Evolutionary conservation across 371 early-diverging fungal species (phyloP).

Genomic region (Apophysomyces elegans): DNA sequence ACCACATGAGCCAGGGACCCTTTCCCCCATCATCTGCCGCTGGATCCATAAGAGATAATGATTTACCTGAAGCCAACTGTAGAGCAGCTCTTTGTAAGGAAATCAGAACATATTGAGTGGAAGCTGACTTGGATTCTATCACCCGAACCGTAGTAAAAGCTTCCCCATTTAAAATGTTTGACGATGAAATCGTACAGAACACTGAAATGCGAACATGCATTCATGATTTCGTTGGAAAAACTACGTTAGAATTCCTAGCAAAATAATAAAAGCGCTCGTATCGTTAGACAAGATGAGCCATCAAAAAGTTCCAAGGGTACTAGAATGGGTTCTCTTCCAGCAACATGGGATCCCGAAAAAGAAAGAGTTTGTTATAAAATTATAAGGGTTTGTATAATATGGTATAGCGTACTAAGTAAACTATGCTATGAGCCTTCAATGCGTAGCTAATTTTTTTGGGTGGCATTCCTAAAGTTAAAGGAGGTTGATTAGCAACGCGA

Average conservation of each 20-base stretch:
- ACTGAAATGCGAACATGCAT: conserved; percentile 25
- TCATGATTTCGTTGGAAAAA: conserved; percentile 28
- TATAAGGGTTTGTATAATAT: too few species aligned
- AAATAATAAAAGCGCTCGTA: background rate
- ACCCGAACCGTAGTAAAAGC: conserved; percentile 44
- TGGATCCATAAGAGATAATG: background rate
- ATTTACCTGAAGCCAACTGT: background rate
- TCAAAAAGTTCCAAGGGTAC: too few species aligned
- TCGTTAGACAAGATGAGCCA: too few species aligned
- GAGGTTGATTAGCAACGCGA: background rate
- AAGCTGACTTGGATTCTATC: conserved; percentile 33
- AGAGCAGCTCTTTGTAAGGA: conserved; percentile 21
- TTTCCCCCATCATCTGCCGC: background rate
- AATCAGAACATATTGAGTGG: conserved; percentile 28
- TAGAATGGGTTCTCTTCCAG: too few species aligned
- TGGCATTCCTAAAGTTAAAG: background rate
- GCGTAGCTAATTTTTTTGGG: background rate
- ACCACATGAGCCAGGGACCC: background rate
- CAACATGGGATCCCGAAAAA: too few species aligned
- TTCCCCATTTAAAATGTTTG: conserved; percentile 31
- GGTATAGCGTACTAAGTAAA: too few species aligned
- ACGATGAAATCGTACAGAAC: conserved; percentile 21
- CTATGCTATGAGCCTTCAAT: too few species aligned
- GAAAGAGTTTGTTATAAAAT: too few species aligned
- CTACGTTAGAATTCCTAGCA: conserved; percentile 24